These are phyloP conservation scores for Globisporangium barbulae DNA, from an alignment of 352 stramenopile genomes.

Conservation along the genomic window DNA sequence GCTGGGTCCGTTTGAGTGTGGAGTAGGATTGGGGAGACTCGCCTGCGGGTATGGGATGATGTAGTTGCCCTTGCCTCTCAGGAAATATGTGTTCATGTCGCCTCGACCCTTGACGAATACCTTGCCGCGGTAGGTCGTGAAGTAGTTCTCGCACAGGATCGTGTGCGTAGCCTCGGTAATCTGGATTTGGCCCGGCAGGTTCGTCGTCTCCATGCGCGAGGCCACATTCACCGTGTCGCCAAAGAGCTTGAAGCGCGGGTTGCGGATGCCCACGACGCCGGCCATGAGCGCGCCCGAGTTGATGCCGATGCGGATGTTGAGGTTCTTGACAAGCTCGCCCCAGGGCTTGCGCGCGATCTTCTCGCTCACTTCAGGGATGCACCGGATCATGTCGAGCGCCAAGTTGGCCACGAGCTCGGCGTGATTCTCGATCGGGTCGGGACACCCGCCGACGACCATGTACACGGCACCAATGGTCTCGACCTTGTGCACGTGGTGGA, in stretches of 20 bases:
- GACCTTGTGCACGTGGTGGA: slow-evolving; percentile 89
- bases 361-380: slow-evolving; percentile 70
- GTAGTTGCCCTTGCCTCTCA: slow-evolving; percentile 58
- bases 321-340: slow-evolving; percentile 59
- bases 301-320: slow-evolving; percentile 86
- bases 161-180: slow-evolving; percentile 69
- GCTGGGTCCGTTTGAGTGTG: not conserved
- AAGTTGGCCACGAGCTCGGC: slow-evolving; percentile 79
- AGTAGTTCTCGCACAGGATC: slow-evolving; percentile 66
- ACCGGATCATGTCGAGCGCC: slow-evolving; percentile 74
- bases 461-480: slow-evolving; percentile 90
- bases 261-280: slow-evolving; percentile 80
- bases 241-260: slow-evolving; percentile 87
- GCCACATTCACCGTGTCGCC: slow-evolving; percentile 86
- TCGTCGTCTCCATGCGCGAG: slow-evolving; percentile 84
- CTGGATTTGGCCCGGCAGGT: slow-evolving; percentile 76
- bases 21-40: not conserved
- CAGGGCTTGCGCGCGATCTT: slow-evolving; percentile 72
- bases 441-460: slow-evolving; percentile 85
- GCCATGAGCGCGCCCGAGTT: slow-evolving; percentile 85
- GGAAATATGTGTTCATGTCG: slow-evolving; percentile 84
- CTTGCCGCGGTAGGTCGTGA: slow-evolving; percentile 64
- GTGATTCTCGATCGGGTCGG: slow-evolving; percentile 66
- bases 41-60: slow-evolving; percentile 44
- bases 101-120: slow-evolving; percentile 80